phyloP scores from a whole-genome alignment of 2,329 filamentous ascomycete genomes.

The Pleoardoris graminearum region DNA sequence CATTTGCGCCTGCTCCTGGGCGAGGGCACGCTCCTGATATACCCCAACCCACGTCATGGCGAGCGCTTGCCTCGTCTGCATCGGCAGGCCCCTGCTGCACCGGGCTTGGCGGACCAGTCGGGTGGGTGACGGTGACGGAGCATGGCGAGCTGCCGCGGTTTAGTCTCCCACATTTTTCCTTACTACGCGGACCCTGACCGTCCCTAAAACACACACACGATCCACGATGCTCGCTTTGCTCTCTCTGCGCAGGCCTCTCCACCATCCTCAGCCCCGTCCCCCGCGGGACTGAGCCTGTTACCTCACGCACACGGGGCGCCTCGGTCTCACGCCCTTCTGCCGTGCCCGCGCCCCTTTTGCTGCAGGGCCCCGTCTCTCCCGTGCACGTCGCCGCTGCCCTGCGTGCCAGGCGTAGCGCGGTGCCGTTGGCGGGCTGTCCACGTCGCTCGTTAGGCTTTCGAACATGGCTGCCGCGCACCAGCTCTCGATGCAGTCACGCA shows the following conservation, averaged over 20 bases:
- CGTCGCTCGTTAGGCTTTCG: conserved; percentile 10
- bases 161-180: conserved; percentile 32
- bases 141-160: conserved; percentile 12
- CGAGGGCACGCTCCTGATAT: conserved; percentile 14
- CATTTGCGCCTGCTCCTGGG: conserved; percentile 36
- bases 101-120: conserved; percentile 18
- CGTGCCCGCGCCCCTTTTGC: conserved; percentile 8
- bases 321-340: conserved; percentile 1
- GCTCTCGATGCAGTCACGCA: conserved; percentile 66
- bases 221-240: conserved; percentile 45
- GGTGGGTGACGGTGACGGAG: conserved; percentile 12
- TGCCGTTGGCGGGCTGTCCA: conserved; percentile 14
- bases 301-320: too few species aligned
- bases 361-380: background rate
- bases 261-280: conserved; percentile 54
- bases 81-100: background rate
- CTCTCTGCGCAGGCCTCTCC: conserved; percentile 48
- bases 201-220: conserved; percentile 42
- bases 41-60: conserved; percentile 26
- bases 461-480: conserved; percentile 52
- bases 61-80: conserved; percentile 20
- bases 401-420: conserved; percentile 19
- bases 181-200: conserved; percentile 37
- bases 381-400: background rate
- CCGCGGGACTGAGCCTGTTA: conserved; percentile 52